Evolutionary conservation across 352 stramenopile genomes (phyloP), one percentile per base, ranked within the genome.

Genomic region (Blastocystis sp.): DNA sequence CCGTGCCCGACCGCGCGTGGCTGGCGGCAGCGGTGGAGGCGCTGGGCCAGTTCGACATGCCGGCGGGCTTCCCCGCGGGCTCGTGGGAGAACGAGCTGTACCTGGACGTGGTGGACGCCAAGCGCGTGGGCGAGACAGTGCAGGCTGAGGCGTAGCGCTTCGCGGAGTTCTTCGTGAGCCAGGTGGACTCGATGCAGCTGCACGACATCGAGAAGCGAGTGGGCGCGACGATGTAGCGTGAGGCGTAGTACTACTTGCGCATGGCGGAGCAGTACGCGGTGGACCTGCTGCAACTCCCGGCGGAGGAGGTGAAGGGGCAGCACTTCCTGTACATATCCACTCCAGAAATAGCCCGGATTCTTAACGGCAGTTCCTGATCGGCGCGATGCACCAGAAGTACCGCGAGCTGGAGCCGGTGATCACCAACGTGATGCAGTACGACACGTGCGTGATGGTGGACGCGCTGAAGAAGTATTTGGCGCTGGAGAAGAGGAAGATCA

Each of bases 361-460:
- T 76, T 76, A 41, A 76, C 38, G 21, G 1, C 48, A 84, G 19
- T 84, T 67, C 48, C 59, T 67, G 38, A n/a, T 84, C 34, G 52
- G 74, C 10, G 45, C 66, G 40, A 84, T 84, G 38, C 66, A 84
- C 48, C 74, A 84, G 38, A 66, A 84, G 21, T 84, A 84, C 66
- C 53, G 74, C 19, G 53, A 67, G 2, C 48, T 84, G 61, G 74
- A 84, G 53, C 74, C 74, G 17, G 17, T 10, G 9, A 53, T 67
- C 14, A 45, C 74, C 3, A 62, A 84, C 41, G n/a, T 84, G n/a
- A 84, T 45, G 21, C 21, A 59, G 0, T 84, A 67, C 34, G 45
- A 28, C 21, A 69, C 74, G 9, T 84, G 74, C 48, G 11, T 84
- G 52, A 84, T 84, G 74, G 48, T 84, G 17, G 56, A 84, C 19